Conservation (phyloP, 441 rosid species). For the Jatropha podagrica region DNA sequence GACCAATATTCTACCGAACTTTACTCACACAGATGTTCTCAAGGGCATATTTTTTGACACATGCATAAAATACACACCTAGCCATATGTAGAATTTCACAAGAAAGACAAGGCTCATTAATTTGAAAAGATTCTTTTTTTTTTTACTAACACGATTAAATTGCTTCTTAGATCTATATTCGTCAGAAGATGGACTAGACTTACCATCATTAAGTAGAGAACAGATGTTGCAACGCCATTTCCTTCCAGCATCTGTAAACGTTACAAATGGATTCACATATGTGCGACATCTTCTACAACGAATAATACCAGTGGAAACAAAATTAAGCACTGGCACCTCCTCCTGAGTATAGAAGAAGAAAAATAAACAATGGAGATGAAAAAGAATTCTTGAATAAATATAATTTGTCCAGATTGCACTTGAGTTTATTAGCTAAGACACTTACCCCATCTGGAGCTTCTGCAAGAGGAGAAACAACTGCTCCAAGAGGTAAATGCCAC, state of each 20-base stretch:
- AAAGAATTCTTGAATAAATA: slow-evolving; percentile 21
- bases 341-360: slow-evolving; percentile 57
- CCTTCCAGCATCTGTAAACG: slow-evolving; percentile 94
- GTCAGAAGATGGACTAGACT: neutral
- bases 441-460: slow-evolving; percentile 95
- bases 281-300: slow-evolving; percentile 99
- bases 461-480: slow-evolving; percentile 98
- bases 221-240: slow-evolving; percentile 99
- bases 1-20: neutral
- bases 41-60: neutral
- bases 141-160: slow-evolving; percentile 3
- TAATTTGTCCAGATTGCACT: slow-evolving; percentile 17
- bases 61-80: neutral
- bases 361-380: slow-evolving; percentile 15
- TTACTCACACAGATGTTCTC: neutral
- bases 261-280: slow-evolving; percentile 90
- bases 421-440: slow-evolving; percentile 28
- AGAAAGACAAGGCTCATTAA: neutral
- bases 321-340: slow-evolving; percentile 92
- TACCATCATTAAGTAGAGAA: slow-evolving; percentile 92
- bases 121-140: neutral
- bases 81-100: neutral
- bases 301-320: slow-evolving; percentile 76
- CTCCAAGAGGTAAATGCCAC: slow-evolving; percentile 99
- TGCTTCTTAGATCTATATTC: slow-evolving; percentile 1